Base-by-base conservation (phyloP, 495 filamentous ascomycete species). In the Penicillium dipodomyicola region DNA sequence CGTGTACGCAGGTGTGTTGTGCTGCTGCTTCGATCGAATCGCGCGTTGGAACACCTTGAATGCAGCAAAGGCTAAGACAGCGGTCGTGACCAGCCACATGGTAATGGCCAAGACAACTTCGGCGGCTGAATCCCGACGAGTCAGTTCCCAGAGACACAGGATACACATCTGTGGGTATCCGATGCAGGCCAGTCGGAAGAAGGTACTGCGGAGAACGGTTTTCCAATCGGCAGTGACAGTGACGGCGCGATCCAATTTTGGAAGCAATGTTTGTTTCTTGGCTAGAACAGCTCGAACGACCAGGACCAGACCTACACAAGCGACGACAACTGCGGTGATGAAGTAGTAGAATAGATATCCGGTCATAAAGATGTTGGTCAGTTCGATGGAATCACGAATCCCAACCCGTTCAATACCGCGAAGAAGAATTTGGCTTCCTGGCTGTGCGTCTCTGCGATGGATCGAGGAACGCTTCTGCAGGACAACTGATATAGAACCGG, bases 1-100 rank as follows among this genome's bases (percentile, higher is more conserved):
- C 58, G 96, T 96, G 69, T 97, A 97, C 39, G 91, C 93, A 6
- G 94, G 91, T 67, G 96, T 96, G 63, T 91, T 90, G 78, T 97
- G 92, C 80, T 96, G 87, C 20, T 82, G 71, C 52, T 95, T 84
- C 5, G 92, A 96, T 42, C 90, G 87, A 54, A 85, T 86, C 10
- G 92, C 94, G 47, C 97, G 87, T 14, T 83, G 83, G 68, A 93
- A 87, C 40, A 98, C 91, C 76, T 96, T 96, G 70, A 85, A 85
- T 3, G 89, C 82, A 15, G 91, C 94, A 84, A 88, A 98, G 39
- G 71, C 82, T 9, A 98, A 78, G 25, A 91, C 87, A 17, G 70
- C 75, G 12, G 85, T 76, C 81, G 95, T 89, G n/a, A 89, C 84
- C 49, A 96, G 75, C 67, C 96, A 84, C 79, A 94, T 96, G 72